A percentile compares a stretch with the other conserved stretches of the same genome.
These are phyloP conservation scores for Pseudogymnoascus sp. DNA, from an alignment of 2,329 filamentous ascomycete genomes.

Conservation along the genomic window DNA sequence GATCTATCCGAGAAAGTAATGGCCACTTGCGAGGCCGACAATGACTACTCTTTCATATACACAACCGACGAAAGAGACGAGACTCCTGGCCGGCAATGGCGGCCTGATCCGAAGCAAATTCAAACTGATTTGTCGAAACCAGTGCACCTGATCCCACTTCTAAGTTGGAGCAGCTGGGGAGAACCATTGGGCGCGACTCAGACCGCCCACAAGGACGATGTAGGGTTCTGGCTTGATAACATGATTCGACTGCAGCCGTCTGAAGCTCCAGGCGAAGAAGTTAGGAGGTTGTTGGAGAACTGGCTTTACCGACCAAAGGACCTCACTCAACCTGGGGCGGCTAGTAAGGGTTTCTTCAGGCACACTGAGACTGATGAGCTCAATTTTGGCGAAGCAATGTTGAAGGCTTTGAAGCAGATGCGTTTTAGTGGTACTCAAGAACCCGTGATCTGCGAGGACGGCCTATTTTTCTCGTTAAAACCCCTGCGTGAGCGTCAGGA, in stretches of 20 bases:
- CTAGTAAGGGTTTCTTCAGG: neutral
- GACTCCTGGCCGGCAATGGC: constrained; percentile 8
- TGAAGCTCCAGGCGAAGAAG: neutral
- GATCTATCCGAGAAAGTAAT: constrained; percentile 12
- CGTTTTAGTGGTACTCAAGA: neutral
- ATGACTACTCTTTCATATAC: constrained; percentile 13
- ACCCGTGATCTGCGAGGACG: neutral
- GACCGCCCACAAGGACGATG: neutral
- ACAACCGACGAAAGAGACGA: constrained; percentile 8
- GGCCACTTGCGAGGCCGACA: constrained; percentile 10
- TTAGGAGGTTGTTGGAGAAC: neutral
- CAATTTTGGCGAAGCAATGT: neutral
- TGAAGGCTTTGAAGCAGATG: constrained; percentile 1
- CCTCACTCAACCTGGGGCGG: neutral
- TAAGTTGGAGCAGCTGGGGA: constrained; percentile 3
- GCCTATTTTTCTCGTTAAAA: neutral
- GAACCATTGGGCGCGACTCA: neutral
- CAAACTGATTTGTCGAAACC: neutral
- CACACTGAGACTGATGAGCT: neutral
- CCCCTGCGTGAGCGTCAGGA: neutral
- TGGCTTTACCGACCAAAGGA: neutral
- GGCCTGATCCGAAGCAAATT: neutral
- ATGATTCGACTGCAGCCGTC: neutral
- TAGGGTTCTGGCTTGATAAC: constrained; percentile 5
- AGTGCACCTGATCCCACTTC: neutral